These are phyloP conservation scores for Solanum infundibuliforme DNA, from an alignment of 257 asterid genomes.

Conservation along the genomic window DNA sequence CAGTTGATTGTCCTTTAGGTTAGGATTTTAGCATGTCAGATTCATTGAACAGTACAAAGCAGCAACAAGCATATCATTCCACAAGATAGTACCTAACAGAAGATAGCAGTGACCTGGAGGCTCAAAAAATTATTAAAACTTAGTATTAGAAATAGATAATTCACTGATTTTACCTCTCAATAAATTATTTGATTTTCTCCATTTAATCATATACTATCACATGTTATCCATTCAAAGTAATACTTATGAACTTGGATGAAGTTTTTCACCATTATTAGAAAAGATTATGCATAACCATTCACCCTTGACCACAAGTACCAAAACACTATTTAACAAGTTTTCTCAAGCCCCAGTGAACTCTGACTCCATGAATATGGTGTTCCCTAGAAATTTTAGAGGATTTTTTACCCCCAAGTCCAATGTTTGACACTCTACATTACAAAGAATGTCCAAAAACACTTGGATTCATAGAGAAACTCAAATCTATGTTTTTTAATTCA, in stretches of 20 bases:
- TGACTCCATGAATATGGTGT: not conserved
- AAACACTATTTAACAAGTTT: not conserved
- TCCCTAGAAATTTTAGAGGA: not conserved
- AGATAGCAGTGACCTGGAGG: not conserved
- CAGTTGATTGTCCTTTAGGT: constrained; percentile 1
- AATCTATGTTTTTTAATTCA: not conserved
- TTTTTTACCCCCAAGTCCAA: not conserved
- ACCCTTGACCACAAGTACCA: not conserved
- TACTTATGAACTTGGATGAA: not conserved
- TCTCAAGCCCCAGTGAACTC: not conserved
- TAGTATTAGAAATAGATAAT: not conserved
- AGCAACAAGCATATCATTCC: not conserved
- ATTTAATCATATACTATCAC: not conserved
- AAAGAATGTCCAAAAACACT: not conserved
- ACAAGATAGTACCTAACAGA: not conserved
- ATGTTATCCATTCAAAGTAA: not conserved
- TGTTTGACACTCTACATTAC: not conserved
- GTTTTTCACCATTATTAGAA: not conserved
- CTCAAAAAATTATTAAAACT: not conserved
- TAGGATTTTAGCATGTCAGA: not conserved
- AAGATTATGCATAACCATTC: not conserved
- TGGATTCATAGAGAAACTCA: not conserved
- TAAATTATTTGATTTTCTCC: not conserved
- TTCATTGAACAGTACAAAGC: not conserved
- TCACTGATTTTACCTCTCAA: not conserved